Evolutionary conservation across 2,329 filamentous ascomycete species (phyloP).

Genomic region (Drechslerella dactyloides): DNA sequence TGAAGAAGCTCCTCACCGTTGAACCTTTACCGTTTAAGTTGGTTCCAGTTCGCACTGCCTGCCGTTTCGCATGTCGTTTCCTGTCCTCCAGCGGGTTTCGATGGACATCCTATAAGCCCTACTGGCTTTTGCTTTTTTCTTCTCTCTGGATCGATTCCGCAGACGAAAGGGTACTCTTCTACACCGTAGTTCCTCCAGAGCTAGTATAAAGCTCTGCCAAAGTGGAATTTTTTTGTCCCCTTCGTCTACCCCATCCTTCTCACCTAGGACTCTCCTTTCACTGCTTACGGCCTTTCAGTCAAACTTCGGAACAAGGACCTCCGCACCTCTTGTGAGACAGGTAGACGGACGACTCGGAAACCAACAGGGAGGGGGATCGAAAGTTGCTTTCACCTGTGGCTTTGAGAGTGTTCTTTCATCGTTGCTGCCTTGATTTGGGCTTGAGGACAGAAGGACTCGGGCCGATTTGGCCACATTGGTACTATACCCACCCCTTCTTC

Average conservation of each 20-base stretch:
- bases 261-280: slow-evolving; percentile 31
- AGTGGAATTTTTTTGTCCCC: slow-evolving; percentile 45
- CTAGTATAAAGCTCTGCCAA: slow-evolving; percentile 50
- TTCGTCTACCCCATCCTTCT: slow-evolving; percentile 40
- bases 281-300: slow-evolving; percentile 34
- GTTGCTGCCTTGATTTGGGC: slow-evolving; percentile 29
- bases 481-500: slow-evolving; percentile 49
- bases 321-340: slow-evolving; percentile 44
- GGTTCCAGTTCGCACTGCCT: slow-evolving; percentile 45
- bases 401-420: slow-evolving; percentile 27
- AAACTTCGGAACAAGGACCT: slow-evolving; percentile 30
- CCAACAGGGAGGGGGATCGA: slow-evolving; percentile 23
- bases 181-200: slow-evolving; percentile 41
- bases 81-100: slow-evolving; percentile 28
- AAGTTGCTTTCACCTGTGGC: slow-evolving; percentile 18
- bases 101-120: slow-evolving; percentile 37
- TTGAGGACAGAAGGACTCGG: slow-evolving; percentile 22
- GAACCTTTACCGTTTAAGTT: slow-evolving; percentile 47
- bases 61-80: slow-evolving; percentile 44
- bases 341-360: slow-evolving; percentile 22
- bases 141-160: slow-evolving; percentile 16
- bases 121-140: slow-evolving; percentile 38
- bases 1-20: slow-evolving; percentile 32
- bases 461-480: slow-evolving; percentile 44
- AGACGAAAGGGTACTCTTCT: slow-evolving; percentile 40